Conservation (phyloP, 352 stramenopile genomes). For the Pythium coloratum region DNA sequence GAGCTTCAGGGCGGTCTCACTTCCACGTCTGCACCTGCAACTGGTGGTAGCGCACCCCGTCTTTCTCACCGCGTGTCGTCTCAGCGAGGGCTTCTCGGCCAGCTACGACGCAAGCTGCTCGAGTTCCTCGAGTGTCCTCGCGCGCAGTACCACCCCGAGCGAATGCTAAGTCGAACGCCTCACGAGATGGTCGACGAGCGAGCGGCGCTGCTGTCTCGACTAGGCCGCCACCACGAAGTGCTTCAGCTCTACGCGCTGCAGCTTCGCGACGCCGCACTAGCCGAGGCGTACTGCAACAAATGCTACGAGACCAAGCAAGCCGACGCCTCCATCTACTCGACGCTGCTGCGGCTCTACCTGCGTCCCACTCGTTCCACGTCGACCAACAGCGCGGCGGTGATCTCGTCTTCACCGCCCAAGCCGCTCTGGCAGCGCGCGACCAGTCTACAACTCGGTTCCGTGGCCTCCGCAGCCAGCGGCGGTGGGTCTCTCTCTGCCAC, state of each 20-base stretch:
- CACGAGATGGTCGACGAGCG: slow-evolving; percentile 82
- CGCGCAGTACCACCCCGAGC: slow-evolving; percentile 70
- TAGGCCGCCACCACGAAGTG: slow-evolving; percentile 80
- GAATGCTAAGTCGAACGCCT: slow-evolving; percentile 75
- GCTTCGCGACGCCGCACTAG: slow-evolving; percentile 66
- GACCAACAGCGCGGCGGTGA: slow-evolving; percentile 10
- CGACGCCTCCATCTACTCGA: slow-evolving; percentile 83
- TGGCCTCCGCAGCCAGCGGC: not conserved
- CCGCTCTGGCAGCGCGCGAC: slow-evolving; percentile 35
- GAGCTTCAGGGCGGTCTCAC: slow-evolving; percentile 29
- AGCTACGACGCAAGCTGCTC: slow-evolving; percentile 64
- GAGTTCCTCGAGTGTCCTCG: slow-evolving; percentile 58
- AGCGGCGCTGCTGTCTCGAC: slow-evolving; percentile 66
- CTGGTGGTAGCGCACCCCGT: slow-evolving; percentile 43
- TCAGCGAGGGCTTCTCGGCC: slow-evolving; percentile 55
- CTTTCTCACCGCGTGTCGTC: slow-evolving; percentile 53
- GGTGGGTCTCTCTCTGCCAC: slow-evolving; percentile 19
- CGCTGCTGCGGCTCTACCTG: slow-evolving; percentile 72
- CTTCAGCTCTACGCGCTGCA: slow-evolving; percentile 79
- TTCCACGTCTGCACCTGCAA: slow-evolving; percentile 4
- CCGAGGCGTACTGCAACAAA: slow-evolving; percentile 79
- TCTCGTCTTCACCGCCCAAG: slow-evolving; percentile 31
- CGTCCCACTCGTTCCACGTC: slow-evolving; percentile 37
- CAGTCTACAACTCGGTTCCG: slow-evolving; percentile 19
- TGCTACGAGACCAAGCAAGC: slow-evolving; percentile 75